Evolutionary conservation across 345 rosid genomes (phyloP), one percentile per base, ranked within the genome.

Genomic region (Tarenaya hassleriana): DNA sequence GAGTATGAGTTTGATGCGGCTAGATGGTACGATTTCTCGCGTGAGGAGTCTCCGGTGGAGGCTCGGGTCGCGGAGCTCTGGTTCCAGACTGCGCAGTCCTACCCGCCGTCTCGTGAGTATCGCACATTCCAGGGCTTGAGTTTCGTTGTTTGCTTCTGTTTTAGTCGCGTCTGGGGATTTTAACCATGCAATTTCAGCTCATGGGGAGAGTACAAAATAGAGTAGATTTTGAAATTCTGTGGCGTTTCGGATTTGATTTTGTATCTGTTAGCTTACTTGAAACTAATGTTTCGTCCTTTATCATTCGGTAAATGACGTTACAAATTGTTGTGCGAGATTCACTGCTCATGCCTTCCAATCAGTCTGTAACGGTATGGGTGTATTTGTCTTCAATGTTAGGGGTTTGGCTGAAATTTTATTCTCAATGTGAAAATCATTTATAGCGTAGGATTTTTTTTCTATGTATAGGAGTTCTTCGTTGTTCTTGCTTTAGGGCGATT

Each of bases 1-100:
- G 84, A 75, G 19, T 94, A 88, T 73, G 99, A 94, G 84, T 94
- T 81, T 41, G 96, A 88, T 29, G 99, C 99, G 18, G 62, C 88
- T 50, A 66, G 68, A 51, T 82, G 73, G 84, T 86, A 63, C 48
- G 97, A 94, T 65, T 86, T 94, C 73, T 63, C 80, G 4, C 75
- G 79, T 4, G 84, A 73, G 32, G 99, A 94, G 68, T 71, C 71
- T 13, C 21, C 18, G 0, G 60, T 15, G 16, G 97, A 86, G 82
- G 89, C 89, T 37, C 61, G 69, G 40, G 68, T 32, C 17, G 78
- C 86, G 1, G 88, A 94, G 67, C 64, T 62, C 41, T 94, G 99
- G 99, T 86, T 94, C 61, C 66, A 74, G n/a, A 17, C 71, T n/a
- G 92, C 95, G 19, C 66, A 58, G 47, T 81, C 72, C 12, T 82